These are phyloP conservation scores for Blastocystis sp. DNA, from an alignment of 352 stramenopile species.

Conservation along the genomic window DNA sequence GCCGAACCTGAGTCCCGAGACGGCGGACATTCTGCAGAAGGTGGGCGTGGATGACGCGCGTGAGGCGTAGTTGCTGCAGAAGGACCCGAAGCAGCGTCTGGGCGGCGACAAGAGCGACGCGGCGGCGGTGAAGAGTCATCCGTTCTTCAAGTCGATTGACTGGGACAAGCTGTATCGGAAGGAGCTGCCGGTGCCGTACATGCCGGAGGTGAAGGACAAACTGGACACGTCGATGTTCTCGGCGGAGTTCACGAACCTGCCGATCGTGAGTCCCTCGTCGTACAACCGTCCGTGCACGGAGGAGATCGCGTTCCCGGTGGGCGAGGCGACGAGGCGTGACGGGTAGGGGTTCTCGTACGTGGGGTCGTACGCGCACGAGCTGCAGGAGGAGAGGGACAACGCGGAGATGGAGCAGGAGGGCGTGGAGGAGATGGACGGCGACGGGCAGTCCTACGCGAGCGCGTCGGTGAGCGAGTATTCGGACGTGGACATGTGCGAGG, in stretches of 20 bases:
- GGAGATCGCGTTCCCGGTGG: slow-evolving; percentile 31
- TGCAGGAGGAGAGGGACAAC: slow-evolving; percentile 4
- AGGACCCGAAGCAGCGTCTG: slow-evolving; percentile 89
- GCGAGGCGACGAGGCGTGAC: not conserved
- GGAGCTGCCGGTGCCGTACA: slow-evolving; percentile 73
- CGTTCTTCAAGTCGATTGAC: slow-evolving; percentile 88
- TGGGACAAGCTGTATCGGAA: slow-evolving; percentile 82
- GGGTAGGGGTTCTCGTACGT: slow-evolving; percentile 44
- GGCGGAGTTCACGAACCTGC: slow-evolving; percentile 77
- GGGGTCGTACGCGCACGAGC: slow-evolving; percentile 14
- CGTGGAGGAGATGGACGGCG: not conserved
- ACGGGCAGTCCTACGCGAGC: slow-evolving; percentile 39
- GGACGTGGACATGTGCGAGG: slow-evolving; percentile 8
- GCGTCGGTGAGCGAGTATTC: slow-evolving; percentile 63
- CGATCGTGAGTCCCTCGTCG: slow-evolving; percentile 76
- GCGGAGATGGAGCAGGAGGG: slow-evolving; percentile 24
- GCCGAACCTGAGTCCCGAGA: slow-evolving; percentile 86
- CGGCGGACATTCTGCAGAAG: slow-evolving; percentile 85
- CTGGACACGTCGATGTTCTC: slow-evolving; percentile 77
- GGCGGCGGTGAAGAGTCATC: slow-evolving; percentile 87
- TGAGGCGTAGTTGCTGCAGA: slow-evolving; percentile 85
- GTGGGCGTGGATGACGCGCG: slow-evolving; percentile 78
- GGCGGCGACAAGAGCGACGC: slow-evolving; percentile 86
- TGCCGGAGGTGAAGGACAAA: slow-evolving; percentile 74
- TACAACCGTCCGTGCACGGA: slow-evolving; percentile 30